Conservation (phyloP, 345 rosid genomes). For the Abelmoschus esculentus region DNA sequence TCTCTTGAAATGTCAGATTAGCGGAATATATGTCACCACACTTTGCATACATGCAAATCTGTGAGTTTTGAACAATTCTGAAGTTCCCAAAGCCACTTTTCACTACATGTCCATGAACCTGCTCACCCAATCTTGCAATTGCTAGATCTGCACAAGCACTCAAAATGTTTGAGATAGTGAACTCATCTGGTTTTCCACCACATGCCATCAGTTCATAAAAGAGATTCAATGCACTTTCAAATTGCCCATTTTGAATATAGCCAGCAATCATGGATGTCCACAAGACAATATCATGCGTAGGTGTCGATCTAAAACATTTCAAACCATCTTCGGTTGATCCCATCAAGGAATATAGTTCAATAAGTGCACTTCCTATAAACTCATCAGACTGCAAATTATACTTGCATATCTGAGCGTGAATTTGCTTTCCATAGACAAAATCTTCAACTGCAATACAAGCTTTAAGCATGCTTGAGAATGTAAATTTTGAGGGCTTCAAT, state of each 20-base stretch:
- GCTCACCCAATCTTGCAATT: slow-evolving; percentile 37
- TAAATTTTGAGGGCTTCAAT: slow-evolving; percentile 33
- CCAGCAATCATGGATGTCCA: slow-evolving; percentile 50
- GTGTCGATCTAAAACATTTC: slow-evolving; percentile 37
- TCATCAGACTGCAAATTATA: slow-evolving; percentile 42
- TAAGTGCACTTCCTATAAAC: slow-evolving; percentile 40
- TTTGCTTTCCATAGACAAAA: slow-evolving; percentile 40
- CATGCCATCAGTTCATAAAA: slow-evolving; percentile 33
- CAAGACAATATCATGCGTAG: slow-evolving; percentile 36
- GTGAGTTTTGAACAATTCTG: slow-evolving; percentile 35
- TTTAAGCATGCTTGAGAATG: slow-evolving; percentile 45
- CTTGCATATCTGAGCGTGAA: slow-evolving; percentile 43
- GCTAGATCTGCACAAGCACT: slow-evolving; percentile 48
- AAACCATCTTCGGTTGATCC: slow-evolving; percentile 38
- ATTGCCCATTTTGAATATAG: slow-evolving; percentile 34
- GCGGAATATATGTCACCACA: slow-evolving; percentile 38
- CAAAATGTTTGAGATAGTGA: slow-evolving; percentile 36
- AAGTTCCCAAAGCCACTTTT: slow-evolving; percentile 41
- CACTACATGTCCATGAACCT: slow-evolving; percentile 37
- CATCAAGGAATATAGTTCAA: slow-evolving; percentile 39
- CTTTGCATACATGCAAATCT: slow-evolving; percentile 45
- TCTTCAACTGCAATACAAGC: slow-evolving; percentile 30
- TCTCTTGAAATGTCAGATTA: slow-evolving; percentile 24
- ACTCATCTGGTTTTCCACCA: slow-evolving; percentile 40
- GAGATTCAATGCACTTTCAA: slow-evolving; percentile 35